A percentile compares a stretch with the other conserved stretches of the same genome.
Evolutionary conservation across 2,329 filamentous ascomycete genomes (phyloP).

Genomic region (Pseudopyrenochaeta lycopersici): DNA sequence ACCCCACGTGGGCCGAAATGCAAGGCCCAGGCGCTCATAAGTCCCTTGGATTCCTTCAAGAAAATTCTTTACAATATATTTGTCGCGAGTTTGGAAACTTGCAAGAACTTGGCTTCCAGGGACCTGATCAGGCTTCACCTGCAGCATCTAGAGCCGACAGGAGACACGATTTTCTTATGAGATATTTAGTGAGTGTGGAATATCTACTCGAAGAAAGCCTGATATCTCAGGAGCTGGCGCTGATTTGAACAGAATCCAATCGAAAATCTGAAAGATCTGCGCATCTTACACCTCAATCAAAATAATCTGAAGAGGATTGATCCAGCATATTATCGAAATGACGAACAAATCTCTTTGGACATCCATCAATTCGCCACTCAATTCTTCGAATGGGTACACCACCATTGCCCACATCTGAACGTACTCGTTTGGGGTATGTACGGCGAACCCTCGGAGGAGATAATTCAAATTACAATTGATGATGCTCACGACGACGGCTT

Average conservation of each 20-base stretch:
- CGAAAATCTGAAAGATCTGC: constrained; percentile 4
- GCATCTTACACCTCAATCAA: constrained; percentile 10
- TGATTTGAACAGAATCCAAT: constrained; percentile 3
- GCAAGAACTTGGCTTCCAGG: constrained; percentile 4
- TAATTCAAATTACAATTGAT: neutral
- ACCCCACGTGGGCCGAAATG: neutral
- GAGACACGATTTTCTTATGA: neutral
- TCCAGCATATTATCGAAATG: neutral
- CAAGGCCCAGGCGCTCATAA: neutral
- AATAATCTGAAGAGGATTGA: neutral
- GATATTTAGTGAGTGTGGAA: constrained; percentile 2
- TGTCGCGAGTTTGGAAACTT: neutral
- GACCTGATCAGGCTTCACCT: neutral
- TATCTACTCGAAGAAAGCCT: too few species aligned
- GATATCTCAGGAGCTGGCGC: neutral
- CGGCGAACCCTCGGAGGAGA: neutral
- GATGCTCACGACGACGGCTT: neutral
- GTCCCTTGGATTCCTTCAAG: neutral
- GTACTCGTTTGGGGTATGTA: constrained; percentile 6
- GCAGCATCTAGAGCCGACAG: neutral
- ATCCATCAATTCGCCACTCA: neutral
- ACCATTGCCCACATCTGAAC: neutral
- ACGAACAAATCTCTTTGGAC: neutral
- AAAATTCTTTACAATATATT: neutral
- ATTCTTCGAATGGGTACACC: constrained; percentile 8